Evolutionary conservation across 2,329 filamentous ascomycete species (phyloP).

Genomic region (Stagonosporopsis rhizophila): DNA sequence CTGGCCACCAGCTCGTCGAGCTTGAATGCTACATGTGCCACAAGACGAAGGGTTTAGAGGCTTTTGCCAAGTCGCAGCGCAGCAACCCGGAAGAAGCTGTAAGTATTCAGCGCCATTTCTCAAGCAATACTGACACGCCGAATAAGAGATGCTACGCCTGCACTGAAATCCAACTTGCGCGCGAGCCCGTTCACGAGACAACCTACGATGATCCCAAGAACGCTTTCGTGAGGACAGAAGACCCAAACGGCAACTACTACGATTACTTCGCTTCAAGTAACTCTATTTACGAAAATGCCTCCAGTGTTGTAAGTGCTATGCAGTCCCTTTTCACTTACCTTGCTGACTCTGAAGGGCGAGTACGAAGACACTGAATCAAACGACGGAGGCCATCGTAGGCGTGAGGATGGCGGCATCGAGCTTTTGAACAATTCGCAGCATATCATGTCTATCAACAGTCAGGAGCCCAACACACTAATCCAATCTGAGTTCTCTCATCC

Average conservation of each 20-base stretch:
- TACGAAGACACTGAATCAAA: conserved; percentile 19
- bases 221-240: conserved; percentile 30
- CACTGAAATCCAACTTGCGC: conserved; percentile 33
- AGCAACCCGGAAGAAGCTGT: conserved; percentile 55
- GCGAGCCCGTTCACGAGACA: conserved; percentile 36
- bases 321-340: background rate
- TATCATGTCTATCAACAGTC: conserved; percentile 23
- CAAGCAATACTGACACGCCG: conserved; percentile 20
- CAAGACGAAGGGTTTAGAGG: conserved; percentile 55
- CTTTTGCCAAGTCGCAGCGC: conserved; percentile 60
- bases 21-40: conserved; percentile 58
- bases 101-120: conserved; percentile 31
- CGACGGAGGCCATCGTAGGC: conserved; percentile 12
- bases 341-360: conserved; percentile 26
- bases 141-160: conserved; percentile 45
- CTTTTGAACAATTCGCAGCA: conserved; percentile 26
- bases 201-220: conserved; percentile 38
- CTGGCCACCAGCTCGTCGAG: conserved; percentile 53
- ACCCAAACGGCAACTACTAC: conserved; percentile 20
- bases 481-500: conserved; percentile 26
- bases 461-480: conserved; percentile 27
- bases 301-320: conserved; percentile 27
- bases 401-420: conserved; percentile 26
- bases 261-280: conserved; percentile 29
- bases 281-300: conserved; percentile 20